Percentiles rank a stretch among this genome's conserved stretches.
phyloP scores from a whole-genome alignment of 1,284 basidiomycete genomes.

The Moesziomyces globuligerus region DNA sequence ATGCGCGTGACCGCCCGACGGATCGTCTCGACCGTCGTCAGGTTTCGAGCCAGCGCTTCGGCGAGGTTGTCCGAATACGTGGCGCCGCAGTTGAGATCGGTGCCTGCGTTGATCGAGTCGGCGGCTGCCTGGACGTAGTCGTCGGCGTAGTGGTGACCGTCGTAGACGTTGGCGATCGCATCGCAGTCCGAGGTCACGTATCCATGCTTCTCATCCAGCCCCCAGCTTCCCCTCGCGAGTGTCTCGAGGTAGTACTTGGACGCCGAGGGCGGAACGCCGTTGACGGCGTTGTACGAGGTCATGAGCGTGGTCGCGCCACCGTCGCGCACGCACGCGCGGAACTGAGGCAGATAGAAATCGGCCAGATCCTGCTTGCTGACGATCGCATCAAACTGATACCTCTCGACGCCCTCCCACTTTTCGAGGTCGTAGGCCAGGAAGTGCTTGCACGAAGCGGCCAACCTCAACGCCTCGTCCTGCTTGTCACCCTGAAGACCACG shows the following conservation, averaged over 20 bases:
- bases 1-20: constrained; percentile 11
- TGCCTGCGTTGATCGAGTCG: constrained; percentile 23
- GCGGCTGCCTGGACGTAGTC: constrained; percentile 23
- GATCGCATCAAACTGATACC: constrained; percentile 29
- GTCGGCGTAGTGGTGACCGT: constrained; percentile 19
- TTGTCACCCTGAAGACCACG: constrained; percentile 12
- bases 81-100: constrained; percentile 29
- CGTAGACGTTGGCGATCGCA: constrained; percentile 27
- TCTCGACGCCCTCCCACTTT: constrained; percentile 14
- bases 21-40: constrained; percentile 13
- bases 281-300: constrained; percentile 28
- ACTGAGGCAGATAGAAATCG: constrained; percentile 30
- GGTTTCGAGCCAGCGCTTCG: constrained; percentile 9
- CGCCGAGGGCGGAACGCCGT: constrained; percentile 22
- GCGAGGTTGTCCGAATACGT: constrained; percentile 20
- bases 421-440: constrained; percentile 26
- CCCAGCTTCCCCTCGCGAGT: constrained; percentile 15
- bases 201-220: constrained; percentile 19
- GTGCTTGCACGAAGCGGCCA: constrained; percentile 33
- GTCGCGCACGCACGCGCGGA: constrained; percentile 27
- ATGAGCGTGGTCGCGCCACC: constrained; percentile 21
- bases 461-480: background rate
- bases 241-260: constrained; percentile 27
- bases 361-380: constrained; percentile 31
- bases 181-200: constrained; percentile 35